Conservation (phyloP, 257 asterid species). For the Solanum ahanhuiri region DNA sequence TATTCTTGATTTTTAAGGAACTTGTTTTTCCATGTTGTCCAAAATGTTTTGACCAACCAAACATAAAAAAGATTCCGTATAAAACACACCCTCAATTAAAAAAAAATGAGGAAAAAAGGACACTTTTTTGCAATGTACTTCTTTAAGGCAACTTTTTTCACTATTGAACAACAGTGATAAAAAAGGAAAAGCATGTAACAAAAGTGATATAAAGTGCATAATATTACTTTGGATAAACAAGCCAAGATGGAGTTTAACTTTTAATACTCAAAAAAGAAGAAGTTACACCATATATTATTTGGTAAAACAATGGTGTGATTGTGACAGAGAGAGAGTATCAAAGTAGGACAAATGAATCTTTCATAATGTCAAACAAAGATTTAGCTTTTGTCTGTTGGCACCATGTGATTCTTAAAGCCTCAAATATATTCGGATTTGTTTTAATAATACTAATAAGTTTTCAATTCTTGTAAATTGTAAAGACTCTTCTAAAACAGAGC, state of each 20-base stretch:
- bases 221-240: neutral
- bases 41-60: neutral
- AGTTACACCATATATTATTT: neutral
- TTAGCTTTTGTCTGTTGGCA: conserved; percentile 16
- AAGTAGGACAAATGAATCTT: conserved; percentile 19
- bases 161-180: neutral
- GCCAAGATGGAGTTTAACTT: neutral
- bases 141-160: neutral
- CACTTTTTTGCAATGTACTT: neutral
- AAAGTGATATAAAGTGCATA: neutral
- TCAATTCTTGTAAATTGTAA: conserved; percentile 12
- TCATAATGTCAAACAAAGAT: conserved; percentile 11
- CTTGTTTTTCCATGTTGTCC: neutral
- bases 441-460: neutral
- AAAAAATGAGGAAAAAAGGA: neutral
- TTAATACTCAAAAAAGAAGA: neutral
- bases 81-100: neutral
- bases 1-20: neutral
- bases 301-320: neutral
- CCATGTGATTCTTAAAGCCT: conserved; percentile 14
- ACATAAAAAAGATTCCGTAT: rapidly evolving
- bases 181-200: neutral
- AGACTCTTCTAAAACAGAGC: conserved; percentile 14
- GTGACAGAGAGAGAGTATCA: neutral
- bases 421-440: conserved; percentile 15